Percentiles rank a stretch among this genome's conserved stretches.
Evolutionary conservation across 257 asterid species (phyloP).

Genomic region (Handroanthus guayacan): DNA sequence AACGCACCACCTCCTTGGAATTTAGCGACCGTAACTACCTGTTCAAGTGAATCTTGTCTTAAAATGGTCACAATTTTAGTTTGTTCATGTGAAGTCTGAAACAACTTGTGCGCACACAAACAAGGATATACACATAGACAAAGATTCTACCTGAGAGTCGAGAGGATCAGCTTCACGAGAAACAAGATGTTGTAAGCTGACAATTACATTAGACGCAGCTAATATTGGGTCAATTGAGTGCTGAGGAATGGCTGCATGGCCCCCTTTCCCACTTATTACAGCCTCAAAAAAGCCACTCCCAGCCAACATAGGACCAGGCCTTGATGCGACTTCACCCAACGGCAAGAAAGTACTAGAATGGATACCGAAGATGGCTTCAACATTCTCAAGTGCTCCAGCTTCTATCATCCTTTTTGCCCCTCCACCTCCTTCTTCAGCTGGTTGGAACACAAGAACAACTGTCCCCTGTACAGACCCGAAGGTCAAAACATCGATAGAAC

Average conservation of each 20-base stretch:
- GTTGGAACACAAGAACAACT: conserved; percentile 89
- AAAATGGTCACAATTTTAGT: not conserved
- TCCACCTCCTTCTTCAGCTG: conserved; percentile 98
- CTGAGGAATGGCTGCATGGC: conserved; percentile 98
- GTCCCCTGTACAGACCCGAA: conserved; percentile 70
- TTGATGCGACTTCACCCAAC: conserved; percentile 60
- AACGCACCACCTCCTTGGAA: conserved; percentile 94
- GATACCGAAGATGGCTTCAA: conserved; percentile 82
- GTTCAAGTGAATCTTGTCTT: conserved; percentile 26
- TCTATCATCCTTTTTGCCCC: conserved; percentile 91
- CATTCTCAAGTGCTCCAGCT: conserved; percentile 76
- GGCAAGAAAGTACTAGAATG: conserved; percentile 54
- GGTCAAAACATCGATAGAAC: not conserved
- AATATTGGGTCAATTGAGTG: conserved; percentile 87
- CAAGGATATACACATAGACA: conserved; percentile 1
- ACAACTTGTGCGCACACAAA: not conserved
- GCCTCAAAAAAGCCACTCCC: conserved; percentile 92
- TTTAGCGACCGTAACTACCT: conserved; percentile 90
- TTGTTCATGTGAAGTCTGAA: not conserved
- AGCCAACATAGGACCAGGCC: conserved; percentile 79
- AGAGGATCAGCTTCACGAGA: conserved; percentile 98
- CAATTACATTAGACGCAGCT: conserved; percentile 84
- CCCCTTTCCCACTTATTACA: conserved; percentile 91
- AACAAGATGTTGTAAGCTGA: conserved; percentile 87
- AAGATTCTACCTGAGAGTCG: conserved; percentile 78